Percentiles rank a stretch among this genome's conserved stretches.
phyloP scores from a whole-genome alignment of 805 yeast genomes.

The Kodamaea nitidulidarum region DNA sequence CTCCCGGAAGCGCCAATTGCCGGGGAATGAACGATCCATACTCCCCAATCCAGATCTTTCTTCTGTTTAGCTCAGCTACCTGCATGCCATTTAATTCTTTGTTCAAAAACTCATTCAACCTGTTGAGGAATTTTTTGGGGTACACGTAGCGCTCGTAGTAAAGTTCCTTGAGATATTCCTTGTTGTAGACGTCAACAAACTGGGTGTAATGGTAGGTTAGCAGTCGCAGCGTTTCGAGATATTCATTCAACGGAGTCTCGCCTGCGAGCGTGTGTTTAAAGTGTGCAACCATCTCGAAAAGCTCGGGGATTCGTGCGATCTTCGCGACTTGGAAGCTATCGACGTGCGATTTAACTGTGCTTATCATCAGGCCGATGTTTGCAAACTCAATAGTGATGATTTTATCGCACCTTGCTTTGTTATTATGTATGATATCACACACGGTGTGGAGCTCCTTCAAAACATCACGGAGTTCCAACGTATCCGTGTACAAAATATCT shows the following conservation, averaged over 20 bases:
- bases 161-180: conserved; percentile 34
- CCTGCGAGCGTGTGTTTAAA: conserved; percentile 6
- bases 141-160: conserved; percentile 38
- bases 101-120: conserved; percentile 31
- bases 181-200: conserved; percentile 29
- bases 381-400: not conserved
- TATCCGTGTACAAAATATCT: conserved; percentile 49
- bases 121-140: conserved; percentile 32
- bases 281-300: conserved; percentile 10
- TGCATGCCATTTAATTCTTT: conserved; percentile 30
- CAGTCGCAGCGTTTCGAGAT: conserved; percentile 25
- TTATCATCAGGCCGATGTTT: conserved; percentile 12
- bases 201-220: conserved; percentile 34
- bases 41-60: conserved; percentile 33
- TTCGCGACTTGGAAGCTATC: conserved; percentile 21
- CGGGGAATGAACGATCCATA: conserved; percentile 41
- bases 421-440: conserved; percentile 32
- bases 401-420: conserved; percentile 29
- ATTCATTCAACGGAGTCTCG: conserved; percentile 11
- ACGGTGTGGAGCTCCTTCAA: conserved; percentile 42
- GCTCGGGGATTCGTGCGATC: conserved; percentile 21
- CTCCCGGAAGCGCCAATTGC: conserved; percentile 38
- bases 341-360: conserved; percentile 15
- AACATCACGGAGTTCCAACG: conserved; percentile 54
- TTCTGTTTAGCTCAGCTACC: conserved; percentile 29